Percentiles rank a stretch among this genome's conserved stretches.
Conservation (phyloP, 192 early-diverging fungal genomes). For the Entomortierella beljakovae region DNA sequence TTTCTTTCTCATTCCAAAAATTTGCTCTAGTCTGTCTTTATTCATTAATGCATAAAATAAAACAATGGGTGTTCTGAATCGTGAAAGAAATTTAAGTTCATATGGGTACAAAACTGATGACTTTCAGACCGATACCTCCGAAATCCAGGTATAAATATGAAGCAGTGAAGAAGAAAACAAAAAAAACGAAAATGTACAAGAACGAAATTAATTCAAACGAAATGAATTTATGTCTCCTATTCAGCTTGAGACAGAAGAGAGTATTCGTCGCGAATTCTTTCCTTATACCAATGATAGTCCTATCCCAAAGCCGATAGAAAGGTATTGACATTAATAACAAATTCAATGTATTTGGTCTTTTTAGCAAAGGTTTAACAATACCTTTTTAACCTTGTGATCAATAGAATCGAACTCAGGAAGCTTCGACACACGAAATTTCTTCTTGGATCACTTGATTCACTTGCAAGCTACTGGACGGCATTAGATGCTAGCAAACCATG, state of each 20-base stretch:
- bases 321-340: constrained; percentile 8
- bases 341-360: too few species aligned
- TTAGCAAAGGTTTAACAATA: too few species aligned
- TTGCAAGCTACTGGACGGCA: constrained; percentile 24
- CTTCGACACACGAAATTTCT: constrained; percentile 38
- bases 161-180: neutral
- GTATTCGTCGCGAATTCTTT: constrained; percentile 26
- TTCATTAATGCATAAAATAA: neutral
- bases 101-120: constrained; percentile 64
- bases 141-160: constrained; percentile 58
- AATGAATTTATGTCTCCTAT: too few species aligned
- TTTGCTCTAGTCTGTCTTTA: neutral
- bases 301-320: constrained; percentile 28
- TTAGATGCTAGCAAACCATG: constrained; percentile 90
- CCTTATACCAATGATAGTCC: constrained; percentile 29
- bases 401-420: constrained; percentile 30
- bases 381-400: neutral
- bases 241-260: constrained; percentile 41
- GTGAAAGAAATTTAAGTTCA: constrained; percentile 10
- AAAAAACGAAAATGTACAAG: neutral
- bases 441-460: constrained; percentile 20
- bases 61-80: constrained; percentile 38
- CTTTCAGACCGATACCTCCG: constrained; percentile 68
- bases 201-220: neutral
- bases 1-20: neutral